Evolutionary conservation across 495 filamentous ascomycete genomes (phyloP).

Genomic region (Pyrenula massariospora): DNA sequence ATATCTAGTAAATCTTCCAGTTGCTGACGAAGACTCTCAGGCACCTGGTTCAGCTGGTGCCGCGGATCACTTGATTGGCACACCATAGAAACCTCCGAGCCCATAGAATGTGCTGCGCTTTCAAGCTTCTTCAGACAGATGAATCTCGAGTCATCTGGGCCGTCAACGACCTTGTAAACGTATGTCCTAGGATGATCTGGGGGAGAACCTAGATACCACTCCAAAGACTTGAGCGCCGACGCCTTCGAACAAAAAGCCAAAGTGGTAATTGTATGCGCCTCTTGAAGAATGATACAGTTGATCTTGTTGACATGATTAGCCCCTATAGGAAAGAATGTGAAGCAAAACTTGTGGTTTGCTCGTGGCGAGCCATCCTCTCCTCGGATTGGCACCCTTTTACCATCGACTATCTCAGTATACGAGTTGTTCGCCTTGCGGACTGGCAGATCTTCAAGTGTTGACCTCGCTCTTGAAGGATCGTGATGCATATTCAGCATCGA

Average conservation of each 20-base stretch:
- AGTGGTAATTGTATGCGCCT: conserved; percentile 6
- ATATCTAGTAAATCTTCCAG: neutral
- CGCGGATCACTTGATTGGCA: conserved; percentile 1
- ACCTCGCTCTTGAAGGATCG: conserved; percentile 5
- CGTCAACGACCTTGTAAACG: conserved; percentile 1
- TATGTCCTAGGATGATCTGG: neutral
- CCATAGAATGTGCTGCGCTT: conserved; percentile 2
- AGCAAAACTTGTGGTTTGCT: conserved; percentile 23
- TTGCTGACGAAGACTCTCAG: neutral
- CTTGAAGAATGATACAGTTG: conserved; percentile 28
- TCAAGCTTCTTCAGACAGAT: conserved; percentile 6
- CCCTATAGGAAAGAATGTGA: conserved; percentile 22
- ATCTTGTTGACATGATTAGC: conserved; percentile 25
- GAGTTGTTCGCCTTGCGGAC: conserved; percentile 24
- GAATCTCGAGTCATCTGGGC: conserved; percentile 2
- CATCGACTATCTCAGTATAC: conserved; percentile 20
- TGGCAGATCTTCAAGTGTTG: conserved; percentile 23
- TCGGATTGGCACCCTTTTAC: conserved; percentile 5
- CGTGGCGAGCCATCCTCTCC: conserved; percentile 6
- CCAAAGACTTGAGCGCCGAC: neutral
- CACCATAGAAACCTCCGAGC: conserved; percentile 1
- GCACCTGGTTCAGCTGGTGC: neutral
- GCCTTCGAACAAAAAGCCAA: conserved; percentile 3
- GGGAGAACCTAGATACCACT: conserved; percentile 3
- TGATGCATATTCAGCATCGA: conserved; percentile 1